Evolutionary conservation across 805 yeast genomes (phyloP), one percentile per base, ranked within the genome.

Genomic region (Hanseniaspora nectarophila): DNA sequence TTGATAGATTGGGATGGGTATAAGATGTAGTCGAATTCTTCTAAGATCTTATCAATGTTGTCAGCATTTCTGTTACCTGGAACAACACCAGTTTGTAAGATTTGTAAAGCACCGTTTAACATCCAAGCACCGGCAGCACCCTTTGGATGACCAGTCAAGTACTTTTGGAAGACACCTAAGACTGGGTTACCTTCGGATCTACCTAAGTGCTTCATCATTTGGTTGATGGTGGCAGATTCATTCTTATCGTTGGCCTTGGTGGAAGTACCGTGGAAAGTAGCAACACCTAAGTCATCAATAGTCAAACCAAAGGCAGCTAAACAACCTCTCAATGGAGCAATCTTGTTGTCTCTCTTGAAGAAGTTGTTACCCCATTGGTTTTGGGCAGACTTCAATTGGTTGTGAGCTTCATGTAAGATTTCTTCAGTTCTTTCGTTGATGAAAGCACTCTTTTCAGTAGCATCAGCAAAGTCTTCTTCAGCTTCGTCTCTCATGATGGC

Each of bases 41-140:
- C 87, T 66, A 92, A 75, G 21, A 75, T 65, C 63, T 79, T 75
- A 71, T 92, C 99, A 61, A 92, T 80, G 66, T 92, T 92, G 70
- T 92, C 99, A 58, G 98, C 98, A 64, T 92, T 94, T 71, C 97
- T 81, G 78, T 92, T 92, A 69, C 99, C 99, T 61, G 98, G 98
- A 61, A 92, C 95, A 63, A 89, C 64, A 70, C 98, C 97, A 63
- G 85, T 69, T 73, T 86, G 84, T 68, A 92, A 75, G 60, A 89
- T 81, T 75, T 92, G 99, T 60, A 92, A 73, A 54, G 87, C 95
- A 71, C 99, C 99, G 70, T 92, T 94, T 78, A 92, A 73, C 98
- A 92, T 92, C 98, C 98, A 92, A 54, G 99, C 97, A 77, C 97
- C 99, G 54, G 99, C 99, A 62, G 98, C 98, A 79, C 99, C 99